These are phyloP conservation scores for Gorgonomyces haynaldii DNA, from an alignment of 192 early-diverging fungal species.

Conservation along the genomic window DNA sequence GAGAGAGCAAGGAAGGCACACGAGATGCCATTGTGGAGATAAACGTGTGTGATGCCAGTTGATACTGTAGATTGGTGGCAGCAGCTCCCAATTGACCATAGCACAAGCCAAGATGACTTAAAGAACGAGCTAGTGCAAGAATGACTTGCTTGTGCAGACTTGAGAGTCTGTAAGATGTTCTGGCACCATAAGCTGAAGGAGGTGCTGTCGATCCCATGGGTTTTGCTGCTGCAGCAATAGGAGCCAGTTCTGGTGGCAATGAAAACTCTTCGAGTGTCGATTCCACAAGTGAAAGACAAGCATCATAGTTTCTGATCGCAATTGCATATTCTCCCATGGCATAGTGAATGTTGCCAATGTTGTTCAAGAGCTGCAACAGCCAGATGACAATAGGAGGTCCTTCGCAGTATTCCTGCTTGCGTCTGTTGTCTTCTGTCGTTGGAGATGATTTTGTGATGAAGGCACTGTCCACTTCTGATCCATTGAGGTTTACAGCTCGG, in stretches of 20 bases:
- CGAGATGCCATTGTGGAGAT: constrained; percentile 8
- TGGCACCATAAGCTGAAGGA: neutral
- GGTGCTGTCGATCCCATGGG: neutral
- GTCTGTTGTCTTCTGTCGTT: constrained; percentile 1
- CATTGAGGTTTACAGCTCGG: constrained; percentile 21
- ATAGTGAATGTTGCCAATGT: constrained; percentile 35
- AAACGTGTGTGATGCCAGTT: constrained; percentile 6
- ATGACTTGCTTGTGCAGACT: constrained; percentile 37
- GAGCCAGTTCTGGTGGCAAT: constrained; percentile 13
- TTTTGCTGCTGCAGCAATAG: constrained; percentile 9
- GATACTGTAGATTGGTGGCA: constrained; percentile 13
- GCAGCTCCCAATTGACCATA: constrained; percentile 21
- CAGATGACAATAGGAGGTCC: constrained; percentile 44
- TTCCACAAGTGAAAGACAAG: constrained; percentile 24
- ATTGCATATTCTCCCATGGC: constrained; percentile 26
- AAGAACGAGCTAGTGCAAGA: constrained; percentile 30
- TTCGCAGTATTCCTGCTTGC: neutral
- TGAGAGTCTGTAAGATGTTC: constrained; percentile 27
- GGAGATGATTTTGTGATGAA: constrained; percentile 2
- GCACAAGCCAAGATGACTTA: constrained; percentile 38
- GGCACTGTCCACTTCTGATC: constrained; percentile 12
- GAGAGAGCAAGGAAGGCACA: constrained; percentile 6
- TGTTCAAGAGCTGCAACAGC: constrained; percentile 37
- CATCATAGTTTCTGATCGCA: constrained; percentile 34
- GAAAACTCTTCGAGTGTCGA: constrained; percentile 39